Evolutionary conservation across 2,329 filamentous ascomycete genomes (phyloP), one percentile per base, ranked within the genome.

Genomic region (Sporothrix inflata): DNA sequence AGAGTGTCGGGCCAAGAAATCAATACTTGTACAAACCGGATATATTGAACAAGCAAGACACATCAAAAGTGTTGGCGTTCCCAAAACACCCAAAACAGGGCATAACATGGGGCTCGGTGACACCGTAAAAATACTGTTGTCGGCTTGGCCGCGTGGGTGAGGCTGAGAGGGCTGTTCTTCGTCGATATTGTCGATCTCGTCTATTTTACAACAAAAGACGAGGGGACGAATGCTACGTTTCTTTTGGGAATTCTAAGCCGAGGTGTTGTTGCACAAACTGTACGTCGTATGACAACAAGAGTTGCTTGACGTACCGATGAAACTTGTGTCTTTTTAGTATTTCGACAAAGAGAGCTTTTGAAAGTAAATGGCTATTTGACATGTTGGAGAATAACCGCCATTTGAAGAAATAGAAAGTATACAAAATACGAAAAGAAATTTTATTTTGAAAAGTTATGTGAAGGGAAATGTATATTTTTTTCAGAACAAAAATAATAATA

Each of bases 101-200:
- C 60, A 63, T 42, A 42, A 42, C 57, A 24, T 42, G 60, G n/a
- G n/a, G n/a, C 34, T 63, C 12, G 34, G 60, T 21, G 6, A 38
- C 12, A 34, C n/a, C 12, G 21, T 30, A 30, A 24, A 42, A 63
- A n/a, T n/a, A n/a, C n/a, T n/a, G n/a, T 11, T 7, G 12, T 66
- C 61, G 61, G 61, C 40, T 66, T 45, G 24, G 40, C 40, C 42
- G 57, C n/a, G 30, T 63, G 11, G 24, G 30, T 38, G 42, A 61
- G 27, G 27, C 19, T 66, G 51, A 72, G n/a, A n/a, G n/a, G 27
- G 38, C 34, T 63, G 57, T 63, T 63, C 38, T 42, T 19, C 19
- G 57, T 61, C 38, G 21, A 16, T 63, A 63, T 11, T 42, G 34
- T 42, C 57, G 19, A 63, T 63, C 34, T 63, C 34, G 53, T 57